Evolutionary conservation across 179 eudicot species (phyloP), one percentile per base, ranked within the genome.

Genomic region (Heliamphora pulchella): DNA sequence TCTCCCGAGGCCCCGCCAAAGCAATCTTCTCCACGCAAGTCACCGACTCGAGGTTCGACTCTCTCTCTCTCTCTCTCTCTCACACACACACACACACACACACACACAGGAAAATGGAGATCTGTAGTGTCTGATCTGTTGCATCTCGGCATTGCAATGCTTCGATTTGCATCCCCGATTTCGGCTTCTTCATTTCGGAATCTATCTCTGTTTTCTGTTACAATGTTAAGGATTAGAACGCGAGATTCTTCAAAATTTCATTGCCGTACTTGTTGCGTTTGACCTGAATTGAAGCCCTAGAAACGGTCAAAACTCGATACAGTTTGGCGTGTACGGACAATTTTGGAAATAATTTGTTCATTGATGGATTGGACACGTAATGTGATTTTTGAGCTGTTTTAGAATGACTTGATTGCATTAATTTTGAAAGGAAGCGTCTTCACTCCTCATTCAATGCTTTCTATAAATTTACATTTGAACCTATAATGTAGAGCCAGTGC

Each of bases 1-100:
- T 88, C 91, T 4, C 74, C 87, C 0, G 91, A 89, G 71, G 83
- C 80, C 72, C 83, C 74, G 39, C 86, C 86, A 44, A 83, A 83
- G 69, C 89, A 84, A 78, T 85, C 89, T 73, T 76, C 87, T 55
- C 83, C 87, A 48, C 82, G 51, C 76, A 53, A 82, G 22, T 85
- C 87, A 4, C 68, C 83, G 44, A 77, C 85, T 80, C 79, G 74
- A 43, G 81, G 81, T 79, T 1, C 22, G 20, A 9, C 31, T 74
- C 69, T 71, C 57, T 8, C 22, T 31, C 59, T 57, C 51, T 81
- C 41, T 57, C 76, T 46, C 57, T 55, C 10, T 67, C 13, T 39
- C 80, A 1, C 20, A n/a, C 63, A 2, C 55, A n/a, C 41, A 20
- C 6, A 66, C 20, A 17, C 80, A 1, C 20, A n/a, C 63, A 2